Base-by-base conservation (phyloP, 352 stramenopile species). In the Blastocystis sp. region DNA sequence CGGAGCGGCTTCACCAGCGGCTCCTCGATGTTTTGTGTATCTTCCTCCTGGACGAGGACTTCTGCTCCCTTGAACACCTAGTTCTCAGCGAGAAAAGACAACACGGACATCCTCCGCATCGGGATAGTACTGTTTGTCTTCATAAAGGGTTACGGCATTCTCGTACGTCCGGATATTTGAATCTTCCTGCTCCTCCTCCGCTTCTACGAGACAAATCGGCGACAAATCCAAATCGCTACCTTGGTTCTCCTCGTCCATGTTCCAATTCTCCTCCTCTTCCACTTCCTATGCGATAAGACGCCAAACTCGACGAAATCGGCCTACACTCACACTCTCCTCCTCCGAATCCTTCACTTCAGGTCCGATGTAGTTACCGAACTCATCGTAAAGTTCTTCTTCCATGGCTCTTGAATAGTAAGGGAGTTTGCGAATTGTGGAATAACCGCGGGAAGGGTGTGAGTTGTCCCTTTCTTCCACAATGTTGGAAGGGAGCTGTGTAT, bases 331-430 rank as follows among this genome's bases (percentile, higher is more conserved):
- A 56, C 91, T 64, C 34, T 91, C 82, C 23, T 90, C 81, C 64
- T 91, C 90, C 14, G 89, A 92, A 45, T 92, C 89, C 80, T 94
- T 93, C 64, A 98, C 91, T 87, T 98, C 96, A 34, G 96, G 95
- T 23, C 97, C 97, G 88, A 99, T 98, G 91, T 99, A 99, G 91
- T 99, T 99, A 84, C 97, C 97, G 89, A 99, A 99, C 92, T 99
- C 97, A 92, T 99, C 97, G 91, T 99, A 99, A 23, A 98, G 92
- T 69, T 94, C 94, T 76, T 98, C 95, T 89, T 98, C 94, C 94
- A 97, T 97, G 28, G 48, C 21, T 34, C 19, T 41, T 53, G 71
- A 38, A 81, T 52, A 62, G 40, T 2, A 48, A 21, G 28, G 14
- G 23, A 64, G 11, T 62, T 52, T 81, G 34, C 45, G 71, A 81